Conservation (phyloP, 2,329 filamentous ascomycete species). For the Cladosporium sp. region DNA sequence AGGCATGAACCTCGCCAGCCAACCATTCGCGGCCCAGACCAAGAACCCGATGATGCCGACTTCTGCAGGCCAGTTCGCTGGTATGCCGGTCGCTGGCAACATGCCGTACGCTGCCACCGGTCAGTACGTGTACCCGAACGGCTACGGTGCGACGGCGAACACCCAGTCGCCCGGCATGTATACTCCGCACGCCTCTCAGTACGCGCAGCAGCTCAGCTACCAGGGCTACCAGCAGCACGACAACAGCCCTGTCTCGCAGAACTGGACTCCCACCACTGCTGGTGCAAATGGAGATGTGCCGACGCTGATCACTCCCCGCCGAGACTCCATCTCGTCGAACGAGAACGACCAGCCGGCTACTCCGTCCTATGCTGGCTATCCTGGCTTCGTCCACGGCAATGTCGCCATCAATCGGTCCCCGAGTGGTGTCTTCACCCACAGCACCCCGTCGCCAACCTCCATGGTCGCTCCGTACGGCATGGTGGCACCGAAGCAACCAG, state of each 20-base stretch:
- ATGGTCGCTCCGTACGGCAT: slow-evolving; percentile 43
- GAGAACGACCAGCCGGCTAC: slow-evolving; percentile 50
- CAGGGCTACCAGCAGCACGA: slow-evolving; percentile 42
- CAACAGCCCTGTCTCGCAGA: slow-evolving; percentile 44
- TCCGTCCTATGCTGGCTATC: slow-evolving; percentile 42
- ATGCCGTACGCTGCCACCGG: slow-evolving; percentile 30
- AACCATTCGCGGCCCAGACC: slow-evolving; percentile 32
- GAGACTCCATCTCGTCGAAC: slow-evolving; percentile 50
- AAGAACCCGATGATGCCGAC: slow-evolving; percentile 27
- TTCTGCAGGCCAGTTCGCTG: slow-evolving; percentile 26
- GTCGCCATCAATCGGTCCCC: slow-evolving; percentile 49
- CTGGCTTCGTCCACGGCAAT: slow-evolving; percentile 34
- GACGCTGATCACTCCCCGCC: slow-evolving; percentile 48
- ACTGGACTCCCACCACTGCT: slow-evolving; percentile 39
- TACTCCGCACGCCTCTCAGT: slow-evolving; percentile 39
- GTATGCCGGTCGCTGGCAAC: slow-evolving; percentile 22
- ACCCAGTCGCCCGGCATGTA: slow-evolving; percentile 41
- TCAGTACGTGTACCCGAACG: slow-evolving; percentile 32
- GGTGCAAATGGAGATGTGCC: slow-evolving; percentile 46
- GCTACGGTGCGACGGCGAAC: slow-evolving; percentile 24
- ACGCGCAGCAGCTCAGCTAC: slow-evolving; percentile 41
- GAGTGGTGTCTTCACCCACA: slow-evolving; percentile 44
- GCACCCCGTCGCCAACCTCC: slow-evolving; percentile 49
- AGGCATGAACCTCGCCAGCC: slow-evolving; percentile 35
- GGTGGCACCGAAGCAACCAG: slow-evolving; percentile 32